Conservation (phyloP, 768 basidiomycete species). For the Suillus fuscotomentosus region DNA sequence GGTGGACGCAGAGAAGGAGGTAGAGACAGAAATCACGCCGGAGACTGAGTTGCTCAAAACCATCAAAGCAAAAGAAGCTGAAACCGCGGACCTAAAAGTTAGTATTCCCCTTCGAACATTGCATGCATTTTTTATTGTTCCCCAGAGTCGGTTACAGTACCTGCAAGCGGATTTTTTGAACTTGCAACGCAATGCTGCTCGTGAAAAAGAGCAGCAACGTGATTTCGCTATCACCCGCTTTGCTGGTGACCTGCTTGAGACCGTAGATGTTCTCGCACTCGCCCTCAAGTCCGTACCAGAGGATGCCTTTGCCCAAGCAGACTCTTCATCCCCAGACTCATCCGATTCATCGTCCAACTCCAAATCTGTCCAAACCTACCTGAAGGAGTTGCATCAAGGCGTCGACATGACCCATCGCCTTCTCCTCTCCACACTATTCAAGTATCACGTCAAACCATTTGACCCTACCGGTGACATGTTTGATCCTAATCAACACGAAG, state of each 20-base stretch:
- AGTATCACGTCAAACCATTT: conserved; percentile 89
- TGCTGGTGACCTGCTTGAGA: conserved; percentile 85
- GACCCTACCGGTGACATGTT: conserved; percentile 92
- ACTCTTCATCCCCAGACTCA: conserved; percentile 25
- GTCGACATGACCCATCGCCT: conserved; percentile 91
- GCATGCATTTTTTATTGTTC: conserved; percentile 11
- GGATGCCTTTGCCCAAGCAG: conserved; percentile 37
- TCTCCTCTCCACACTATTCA: conserved; percentile 85
- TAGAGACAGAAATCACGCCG: conserved; percentile 29
- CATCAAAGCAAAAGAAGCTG: conserved; percentile 78
- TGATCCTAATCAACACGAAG: conserved; percentile 95
- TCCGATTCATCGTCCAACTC: conserved; percentile 27
- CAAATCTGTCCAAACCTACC: conserved; percentile 58
- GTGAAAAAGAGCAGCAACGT: conserved; percentile 89
- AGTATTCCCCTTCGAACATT: conserved; percentile 26
- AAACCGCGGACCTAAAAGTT: conserved; percentile 84
- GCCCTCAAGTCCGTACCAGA: conserved; percentile 79
- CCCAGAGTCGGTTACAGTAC: conserved; percentile 84
- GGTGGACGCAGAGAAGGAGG: conserved; percentile 23
- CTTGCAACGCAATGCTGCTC: conserved; percentile 85
- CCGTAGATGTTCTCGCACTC: conserved; percentile 84
- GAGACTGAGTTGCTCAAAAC: conserved; percentile 43
- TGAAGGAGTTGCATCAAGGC: conserved; percentile 76
- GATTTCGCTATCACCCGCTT: conserved; percentile 94
- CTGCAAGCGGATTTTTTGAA: conserved; percentile 95